These are phyloP conservation scores for Clitopilus hobsonii DNA, from an alignment of 768 basidiomycete species.

Conservation along the genomic window DNA sequence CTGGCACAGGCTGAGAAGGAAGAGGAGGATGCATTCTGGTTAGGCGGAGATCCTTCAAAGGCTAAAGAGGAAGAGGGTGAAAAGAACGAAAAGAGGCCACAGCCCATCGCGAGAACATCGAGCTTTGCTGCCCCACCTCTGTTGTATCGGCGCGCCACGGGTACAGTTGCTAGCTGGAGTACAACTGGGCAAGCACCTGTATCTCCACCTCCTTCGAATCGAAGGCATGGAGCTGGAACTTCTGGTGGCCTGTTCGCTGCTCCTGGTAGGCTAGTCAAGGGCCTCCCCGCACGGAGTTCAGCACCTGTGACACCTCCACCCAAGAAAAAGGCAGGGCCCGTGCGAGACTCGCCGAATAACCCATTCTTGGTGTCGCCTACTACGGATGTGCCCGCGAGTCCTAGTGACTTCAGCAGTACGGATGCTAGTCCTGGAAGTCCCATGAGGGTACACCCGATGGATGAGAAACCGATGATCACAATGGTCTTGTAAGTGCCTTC, in stretches of 20 bases:
- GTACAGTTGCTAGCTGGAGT: constrained; percentile 13
- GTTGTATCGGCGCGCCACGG: constrained; percentile 30
- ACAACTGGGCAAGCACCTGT: constrained; percentile 33
- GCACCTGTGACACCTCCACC: constrained; percentile 35
- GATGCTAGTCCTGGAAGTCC: constrained; percentile 23
- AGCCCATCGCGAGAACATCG: constrained; percentile 6
- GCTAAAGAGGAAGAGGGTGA: constrained; percentile 11
- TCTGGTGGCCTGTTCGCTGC: constrained; percentile 8
- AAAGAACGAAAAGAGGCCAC: constrained; percentile 11
- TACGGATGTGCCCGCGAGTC: constrained; percentile 23
- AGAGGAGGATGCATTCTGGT: constrained; percentile 54
- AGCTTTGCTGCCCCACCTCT: constrained; percentile 20
- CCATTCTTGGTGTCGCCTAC: constrained; percentile 55
- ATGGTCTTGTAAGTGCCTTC: constrained; percentile 64
- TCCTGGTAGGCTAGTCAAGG: constrained; percentile 7
- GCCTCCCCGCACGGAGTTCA: constrained; percentile 20
- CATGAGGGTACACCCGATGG: constrained; percentile 13
- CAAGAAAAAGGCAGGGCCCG: constrained; percentile 17
- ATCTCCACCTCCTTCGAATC: constrained; percentile 65
- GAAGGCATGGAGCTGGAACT: constrained; percentile 25
- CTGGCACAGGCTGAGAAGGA: constrained; percentile 31
- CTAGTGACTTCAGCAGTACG: constrained; percentile 24
- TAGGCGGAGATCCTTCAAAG: constrained; percentile 23
- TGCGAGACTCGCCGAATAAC: constrained; percentile 65
- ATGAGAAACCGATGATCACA: constrained; percentile 60